Evolutionary conservation across 768 basidiomycete genomes (phyloP), one percentile per base, ranked within the genome.

Genomic region (Scleroderma bovista): DNA sequence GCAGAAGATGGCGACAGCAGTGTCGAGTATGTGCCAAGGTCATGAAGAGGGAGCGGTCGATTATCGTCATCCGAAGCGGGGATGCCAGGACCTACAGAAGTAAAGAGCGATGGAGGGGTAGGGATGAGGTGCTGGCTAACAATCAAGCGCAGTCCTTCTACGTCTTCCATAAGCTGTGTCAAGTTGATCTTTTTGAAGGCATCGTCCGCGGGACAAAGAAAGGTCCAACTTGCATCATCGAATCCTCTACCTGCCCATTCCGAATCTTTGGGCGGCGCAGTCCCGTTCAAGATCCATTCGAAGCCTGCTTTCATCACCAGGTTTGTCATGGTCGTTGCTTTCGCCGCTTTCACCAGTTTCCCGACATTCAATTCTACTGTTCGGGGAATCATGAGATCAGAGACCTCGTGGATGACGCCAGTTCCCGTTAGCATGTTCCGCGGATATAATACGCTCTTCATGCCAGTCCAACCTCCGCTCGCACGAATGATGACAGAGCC

Each of bases 261-360:
- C 10, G 85, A 84, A 47, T 74, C 84, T 57, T 82, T 79, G 5
- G 88, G 87, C 7, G 88, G 88, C 1, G 77, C 70, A 6, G 83
- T 88, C 5, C 94, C 95, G 56, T 97, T 85, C 48, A 97, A 70
- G 33, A 96, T 70, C 93, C 94, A 97, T 33, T 86, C 87, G 51
- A 96, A 79, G 10, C 92, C 92, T 2, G 90, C 92, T 59, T 86
- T 88, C 49, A 77, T 72, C 51, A 96, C 75, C 60, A 99, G 65
- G 29, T 83, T 88, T 19, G 79, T 73, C 93, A 99, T 97, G 3
- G 88, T 96, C 29, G 77, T 83, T 38, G 85, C 90, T 64, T 90
- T 88, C 19, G 90, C 90, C 3, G 94, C 95, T 59, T 81, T 83
- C 57, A 93, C 76, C 29, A 99, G 76, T 66, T 97, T 98, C n/a